These are phyloP conservation scores for Dalechampia spathulata DNA, from an alignment of 441 rosid genomes.

Conservation along the genomic window DNA sequence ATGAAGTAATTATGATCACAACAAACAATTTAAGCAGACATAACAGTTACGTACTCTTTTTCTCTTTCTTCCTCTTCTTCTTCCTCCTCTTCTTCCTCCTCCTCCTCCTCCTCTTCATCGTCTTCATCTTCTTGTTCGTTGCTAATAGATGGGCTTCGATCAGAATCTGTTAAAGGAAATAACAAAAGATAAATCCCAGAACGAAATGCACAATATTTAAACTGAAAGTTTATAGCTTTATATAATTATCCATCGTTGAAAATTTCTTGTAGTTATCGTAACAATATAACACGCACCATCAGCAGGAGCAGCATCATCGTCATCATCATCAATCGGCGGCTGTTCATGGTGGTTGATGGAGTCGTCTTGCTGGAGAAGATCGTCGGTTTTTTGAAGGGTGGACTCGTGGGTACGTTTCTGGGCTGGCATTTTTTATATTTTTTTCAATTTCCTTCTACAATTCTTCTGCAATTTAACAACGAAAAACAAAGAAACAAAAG, in stretches of 20 bases:
- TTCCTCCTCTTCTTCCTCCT: slow-evolving; percentile 11
- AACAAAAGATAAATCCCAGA: slow-evolving; percentile 6
- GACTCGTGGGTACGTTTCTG: slow-evolving; percentile 35
- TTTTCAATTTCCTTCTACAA: background rate
- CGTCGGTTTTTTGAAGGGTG: slow-evolving; percentile 11
- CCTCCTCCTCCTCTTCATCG: slow-evolving; percentile 3
- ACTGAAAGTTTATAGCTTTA: background rate
- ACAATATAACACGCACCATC: slow-evolving; percentile 16
- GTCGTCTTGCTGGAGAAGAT: slow-evolving; percentile 13
- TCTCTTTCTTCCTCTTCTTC: slow-evolving; percentile 7
- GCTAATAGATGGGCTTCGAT: slow-evolving; percentile 31
- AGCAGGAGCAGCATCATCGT: slow-evolving; percentile 12
- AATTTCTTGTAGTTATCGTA: background rate
- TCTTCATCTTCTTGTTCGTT: slow-evolving; percentile 11
- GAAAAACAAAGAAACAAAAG: no score
- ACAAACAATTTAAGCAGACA: background rate
- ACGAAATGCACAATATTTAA: slow-evolving; percentile 12
- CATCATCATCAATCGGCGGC: slow-evolving; percentile 9
- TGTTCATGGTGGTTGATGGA: slow-evolving; percentile 10
- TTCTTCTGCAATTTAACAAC: no score
- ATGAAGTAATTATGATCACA: background rate
- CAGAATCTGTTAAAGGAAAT: slow-evolving; percentile 26
- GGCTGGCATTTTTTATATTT: slow-evolving; percentile 34
- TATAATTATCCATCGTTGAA: background rate
- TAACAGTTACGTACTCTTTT: slow-evolving; percentile 6